phyloP scores from a whole-genome alignment of 139 green algal genomes.

The Tetraselmis striata region DNA sequence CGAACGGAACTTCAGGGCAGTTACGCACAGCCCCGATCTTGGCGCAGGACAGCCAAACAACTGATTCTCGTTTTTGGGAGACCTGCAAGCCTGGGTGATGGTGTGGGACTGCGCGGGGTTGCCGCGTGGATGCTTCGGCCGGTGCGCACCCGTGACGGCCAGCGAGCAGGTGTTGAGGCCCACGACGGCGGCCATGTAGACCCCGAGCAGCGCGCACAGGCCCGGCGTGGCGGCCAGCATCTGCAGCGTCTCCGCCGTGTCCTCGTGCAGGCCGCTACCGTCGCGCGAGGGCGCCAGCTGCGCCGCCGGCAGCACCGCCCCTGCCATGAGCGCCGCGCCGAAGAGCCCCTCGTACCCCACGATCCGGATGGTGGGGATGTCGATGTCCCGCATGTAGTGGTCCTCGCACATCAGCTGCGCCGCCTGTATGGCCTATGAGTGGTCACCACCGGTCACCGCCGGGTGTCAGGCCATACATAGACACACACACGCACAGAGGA shows the following conservation, averaged over 20 bases:
- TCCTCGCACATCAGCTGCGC: slow-evolving; percentile 14
- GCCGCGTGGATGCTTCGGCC: no score
- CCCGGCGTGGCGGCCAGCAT: slow-evolving; percentile 3
- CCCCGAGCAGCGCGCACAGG: not conserved
- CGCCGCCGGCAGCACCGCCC: not conserved
- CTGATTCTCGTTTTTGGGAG: no score
- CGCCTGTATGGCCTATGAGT: slow-evolving; percentile 11
- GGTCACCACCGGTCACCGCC: no score
- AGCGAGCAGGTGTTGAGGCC: slow-evolving; percentile 1
- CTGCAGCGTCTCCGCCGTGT: slow-evolving; percentile 8
- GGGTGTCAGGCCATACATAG: no score
- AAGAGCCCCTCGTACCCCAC: slow-evolving; percentile 5
- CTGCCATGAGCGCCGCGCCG: not conserved
- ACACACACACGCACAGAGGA: no score
- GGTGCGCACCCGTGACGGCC: slow-evolving; percentile 6
- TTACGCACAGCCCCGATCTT: no score
- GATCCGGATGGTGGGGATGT: not conserved
- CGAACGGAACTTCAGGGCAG: no score
- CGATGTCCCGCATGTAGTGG: slow-evolving; percentile 7
- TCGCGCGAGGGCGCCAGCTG: not conserved
- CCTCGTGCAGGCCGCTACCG: slow-evolving; percentile 4
- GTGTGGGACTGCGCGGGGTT: no score
- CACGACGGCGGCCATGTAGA: not conserved
- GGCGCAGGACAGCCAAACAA: no score
- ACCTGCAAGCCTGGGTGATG: no score